A percentile compares a stretch with the other conserved stretches of the same genome.
These are phyloP conservation scores for Euclidium syriacum DNA, from an alignment of 345 rosid species.

Conservation along the genomic window DNA sequence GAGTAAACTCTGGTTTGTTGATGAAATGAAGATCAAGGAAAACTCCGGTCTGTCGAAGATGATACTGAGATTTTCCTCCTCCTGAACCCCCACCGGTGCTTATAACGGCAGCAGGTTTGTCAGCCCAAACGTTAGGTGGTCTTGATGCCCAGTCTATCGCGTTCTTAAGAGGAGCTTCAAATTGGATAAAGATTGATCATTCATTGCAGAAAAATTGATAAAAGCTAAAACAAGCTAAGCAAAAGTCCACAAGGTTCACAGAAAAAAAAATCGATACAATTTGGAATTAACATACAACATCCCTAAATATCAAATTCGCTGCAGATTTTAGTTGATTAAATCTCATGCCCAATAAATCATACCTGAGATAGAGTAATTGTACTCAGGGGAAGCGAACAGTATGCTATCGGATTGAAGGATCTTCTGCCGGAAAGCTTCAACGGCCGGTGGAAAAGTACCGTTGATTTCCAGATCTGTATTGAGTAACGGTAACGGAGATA, in stretches of 20 bases:
- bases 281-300: neutral
- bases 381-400: conserved; percentile 86
- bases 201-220: neutral
- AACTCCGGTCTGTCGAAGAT: conserved; percentile 82
- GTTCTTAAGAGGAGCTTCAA: conserved; percentile 85
- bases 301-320: too few relatives aligned
- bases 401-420: conserved; percentile 55
- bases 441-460: conserved; percentile 52
- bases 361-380: conserved; percentile 69
- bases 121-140: conserved; percentile 71
- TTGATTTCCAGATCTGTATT: conserved; percentile 62
- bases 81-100: conserved; percentile 66
- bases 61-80: conserved; percentile 61
- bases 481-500: conserved; percentile 57
- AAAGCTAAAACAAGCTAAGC: neutral
- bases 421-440: conserved; percentile 64
- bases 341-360: too few relatives aligned
- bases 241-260: neutral
- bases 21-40: conserved; percentile 81
- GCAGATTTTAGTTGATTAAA: too few relatives aligned
- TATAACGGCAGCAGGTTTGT: conserved; percentile 74
- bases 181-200: too few relatives aligned
- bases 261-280: neutral
- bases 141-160: conserved; percentile 87
- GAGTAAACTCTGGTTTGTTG: conserved; percentile 72